These are phyloP conservation scores for Sphagnurus paluster DNA, from an alignment of 1,284 basidiomycete genomes.

Conservation along the genomic window DNA sequence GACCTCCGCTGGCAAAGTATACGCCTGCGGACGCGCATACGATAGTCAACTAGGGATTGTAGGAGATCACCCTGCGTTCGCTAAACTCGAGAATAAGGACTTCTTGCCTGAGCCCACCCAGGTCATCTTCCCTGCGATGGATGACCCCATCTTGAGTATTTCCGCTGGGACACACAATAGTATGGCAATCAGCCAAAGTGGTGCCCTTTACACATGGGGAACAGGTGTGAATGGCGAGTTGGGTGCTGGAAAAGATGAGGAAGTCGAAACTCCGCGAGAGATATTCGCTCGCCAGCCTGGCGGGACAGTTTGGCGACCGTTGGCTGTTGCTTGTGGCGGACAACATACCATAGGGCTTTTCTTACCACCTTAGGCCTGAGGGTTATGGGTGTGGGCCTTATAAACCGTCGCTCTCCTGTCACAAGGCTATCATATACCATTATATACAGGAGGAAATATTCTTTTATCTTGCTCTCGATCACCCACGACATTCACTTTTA, in stretches of 20 bases:
- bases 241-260: background rate
- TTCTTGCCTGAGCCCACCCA: constrained; percentile 49
- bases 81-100: constrained; percentile 38
- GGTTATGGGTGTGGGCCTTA: too few species aligned
- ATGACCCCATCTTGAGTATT: background rate
- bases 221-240: background rate
- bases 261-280: background rate
- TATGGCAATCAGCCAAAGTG: constrained; percentile 13
- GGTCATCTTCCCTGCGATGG: constrained; percentile 27
- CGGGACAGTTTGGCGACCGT: background rate
- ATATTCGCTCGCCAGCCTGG: background rate
- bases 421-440: background rate
- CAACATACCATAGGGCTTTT: background rate
- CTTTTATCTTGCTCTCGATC: constrained; percentile 35
- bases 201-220: constrained; percentile 9
- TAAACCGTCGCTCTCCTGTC: too few species aligned
- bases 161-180: constrained; percentile 13
- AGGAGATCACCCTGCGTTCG: constrained; percentile 47
- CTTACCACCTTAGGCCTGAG: too few species aligned
- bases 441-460: constrained; percentile 29
- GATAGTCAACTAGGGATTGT: constrained; percentile 66
- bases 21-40: constrained; percentile 67
- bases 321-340: background rate
- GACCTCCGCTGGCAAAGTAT: constrained; percentile 75
- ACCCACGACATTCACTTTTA: constrained; percentile 56